Evolutionary conservation across 345 rosid genomes (phyloP), one percentile per base, ranked within the genome.

Genomic region (Populus deltoides): DNA sequence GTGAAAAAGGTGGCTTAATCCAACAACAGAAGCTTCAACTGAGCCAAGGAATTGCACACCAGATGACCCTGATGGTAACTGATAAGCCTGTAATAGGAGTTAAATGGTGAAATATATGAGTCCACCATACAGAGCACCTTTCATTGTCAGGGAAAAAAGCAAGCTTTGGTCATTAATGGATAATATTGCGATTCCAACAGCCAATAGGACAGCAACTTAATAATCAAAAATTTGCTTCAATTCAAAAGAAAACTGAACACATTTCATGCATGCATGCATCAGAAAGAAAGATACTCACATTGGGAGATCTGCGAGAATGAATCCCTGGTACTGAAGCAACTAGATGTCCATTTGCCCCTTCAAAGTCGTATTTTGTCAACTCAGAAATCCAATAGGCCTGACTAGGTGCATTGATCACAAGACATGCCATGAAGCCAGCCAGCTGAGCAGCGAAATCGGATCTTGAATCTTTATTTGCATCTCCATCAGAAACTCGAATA

Each of bases 361-460:
- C 86, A 81, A 94, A 94, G 89, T 94, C 86, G 80, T 90, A 93
- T 39, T 90, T 94, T 65, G 91, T 72, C 86, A 94, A 74, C 83
- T 93, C 94, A 20, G 79, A 41, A 82, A 92, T 80, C 98, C 98
- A 94, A 78, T 86, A 88, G 74, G 98, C 89, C 86, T 93, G 97
- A 86, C 87, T 84, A 70, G 98, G 95, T 62, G 90, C 91, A 89
- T 90, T 94, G 86, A 86, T 78, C 81, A 92, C 76, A 77, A 94
- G 97, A 62, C 92, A 86, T 72, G 98, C 95, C 82, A 86, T 81
- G 86, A 94, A 94, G 68, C 95, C 94, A 78, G 95, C 98, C 72
- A 94, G 89, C 83, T 93, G 94, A 77, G 97, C 92, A 83, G 90
- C 88, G 81, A 94, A 94, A 77, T 94, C 97, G 53, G 94, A 91